Percentiles rank a stretch among this genome's conserved stretches.
phyloP scores from a whole-genome alignment of 2,329 filamentous ascomycete species.

The Davidsoniella eucalypti region DNA sequence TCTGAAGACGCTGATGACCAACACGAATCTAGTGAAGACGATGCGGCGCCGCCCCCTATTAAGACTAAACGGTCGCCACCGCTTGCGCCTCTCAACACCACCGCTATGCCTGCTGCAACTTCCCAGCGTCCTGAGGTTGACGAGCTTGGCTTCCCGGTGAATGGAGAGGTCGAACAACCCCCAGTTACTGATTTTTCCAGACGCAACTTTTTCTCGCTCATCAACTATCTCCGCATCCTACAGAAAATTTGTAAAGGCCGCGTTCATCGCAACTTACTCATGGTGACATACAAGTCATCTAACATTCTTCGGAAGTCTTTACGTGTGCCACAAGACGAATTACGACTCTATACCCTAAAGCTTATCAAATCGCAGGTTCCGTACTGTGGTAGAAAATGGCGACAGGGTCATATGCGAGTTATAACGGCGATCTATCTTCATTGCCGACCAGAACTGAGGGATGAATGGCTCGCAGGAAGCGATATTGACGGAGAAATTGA shows the following conservation, averaged over 20 bases:
- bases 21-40: constrained; percentile 47
- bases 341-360: constrained; percentile 90
- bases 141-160: constrained; percentile 68
- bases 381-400: constrained; percentile 96
- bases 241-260: constrained; percentile 96
- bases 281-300: constrained; percentile 90
- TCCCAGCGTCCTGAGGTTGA: constrained; percentile 48
- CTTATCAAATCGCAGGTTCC: constrained; percentile 98
- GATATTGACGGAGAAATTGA: constrained; percentile 91
- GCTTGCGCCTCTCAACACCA: constrained; percentile 20
- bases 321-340: constrained; percentile 71
- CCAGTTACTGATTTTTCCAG: constrained; percentile 84
- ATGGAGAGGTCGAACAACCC: constrained; percentile 44
- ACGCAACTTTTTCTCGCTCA: constrained; percentile 86
- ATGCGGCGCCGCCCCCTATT: constrained; percentile 74
- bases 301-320: constrained; percentile 84
- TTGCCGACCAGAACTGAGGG: constrained; percentile 77
- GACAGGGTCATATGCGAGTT: constrained; percentile 94
- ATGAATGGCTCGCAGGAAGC: constrained; percentile 85
- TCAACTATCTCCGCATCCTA: constrained; percentile 90
- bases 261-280: constrained; percentile 79
- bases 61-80: constrained; percentile 36
- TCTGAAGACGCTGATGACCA: constrained; percentile 21
- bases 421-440: constrained; percentile 95
- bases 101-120: neutral